These are phyloP conservation scores for Wickerhamomyces ciferrii DNA, from an alignment of 805 yeast genomes.

Conservation along the genomic window DNA sequence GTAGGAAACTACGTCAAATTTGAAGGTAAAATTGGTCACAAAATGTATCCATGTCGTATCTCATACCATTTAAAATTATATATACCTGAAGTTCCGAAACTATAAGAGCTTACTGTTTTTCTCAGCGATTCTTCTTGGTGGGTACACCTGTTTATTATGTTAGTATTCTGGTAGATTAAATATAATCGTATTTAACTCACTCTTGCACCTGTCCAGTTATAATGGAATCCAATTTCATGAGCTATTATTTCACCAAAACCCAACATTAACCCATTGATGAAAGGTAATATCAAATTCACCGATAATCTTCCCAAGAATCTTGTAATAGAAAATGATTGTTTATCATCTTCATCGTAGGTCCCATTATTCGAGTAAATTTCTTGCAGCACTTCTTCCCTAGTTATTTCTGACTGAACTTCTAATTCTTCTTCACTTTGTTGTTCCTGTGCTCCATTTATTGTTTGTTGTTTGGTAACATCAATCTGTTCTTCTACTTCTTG, in stretches of 20 bases:
- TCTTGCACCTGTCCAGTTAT: conserved; percentile 70
- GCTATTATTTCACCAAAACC: conserved; percentile 96
- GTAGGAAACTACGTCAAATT: not conserved
- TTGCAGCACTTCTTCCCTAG: not conserved
- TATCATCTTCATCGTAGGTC: not conserved
- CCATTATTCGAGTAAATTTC: not conserved
- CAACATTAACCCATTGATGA: conserved; percentile 89
- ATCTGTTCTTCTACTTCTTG: too few species aligned
- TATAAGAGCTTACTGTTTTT: conserved; percentile 12
- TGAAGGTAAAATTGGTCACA: too few species aligned
- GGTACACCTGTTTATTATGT: conserved; percentile 20
- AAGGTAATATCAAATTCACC: conserved; percentile 78
- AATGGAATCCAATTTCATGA: conserved; percentile 81
- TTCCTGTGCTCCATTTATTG: not conserved
- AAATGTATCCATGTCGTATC: not conserved
- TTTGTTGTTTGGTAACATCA: not conserved
- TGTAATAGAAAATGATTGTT: not conserved
- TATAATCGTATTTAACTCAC: conserved; percentile 27
- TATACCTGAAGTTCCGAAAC: not conserved
- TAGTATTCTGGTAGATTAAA: conserved; percentile 3
- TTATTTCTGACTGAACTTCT: not conserved
- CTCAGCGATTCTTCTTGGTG: conserved; percentile 26
- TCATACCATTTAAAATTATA: not conserved
- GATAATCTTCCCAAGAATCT: conserved; percentile 32
- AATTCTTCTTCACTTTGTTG: not conserved